Evolutionary conservation across 805 yeast genomes (phyloP), one percentile per base, ranked within the genome.

Genomic region (Candida arabinofermentans): DNA sequence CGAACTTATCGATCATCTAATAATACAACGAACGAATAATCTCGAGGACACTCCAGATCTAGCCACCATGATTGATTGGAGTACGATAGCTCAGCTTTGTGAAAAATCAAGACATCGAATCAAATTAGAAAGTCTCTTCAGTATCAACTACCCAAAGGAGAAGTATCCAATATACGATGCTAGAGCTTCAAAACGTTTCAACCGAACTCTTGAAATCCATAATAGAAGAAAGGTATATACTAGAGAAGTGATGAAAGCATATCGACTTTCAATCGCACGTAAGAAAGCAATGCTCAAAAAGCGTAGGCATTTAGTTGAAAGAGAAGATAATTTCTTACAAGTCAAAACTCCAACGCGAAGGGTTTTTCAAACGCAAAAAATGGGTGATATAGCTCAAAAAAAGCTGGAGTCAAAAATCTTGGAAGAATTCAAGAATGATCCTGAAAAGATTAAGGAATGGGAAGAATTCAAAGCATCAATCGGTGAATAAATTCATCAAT

Each of bases 1-100:
- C 32, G 21, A 24, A 5, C 16, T 56, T 6, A 37, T 59, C 3
- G 62, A 58, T 30, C 36, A 42, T 4, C 31, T 57, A 2, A 36
- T 50, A 2, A 37, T 37, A 5, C 36, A 37, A 22, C 30, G 51
- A 26, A 22, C 37, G 2, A 17, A 12, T n/a, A 16, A 24, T 8
- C 16, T 22, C 8, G 12, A 32, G 4, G 16, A 14, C 5, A 6
- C 17, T 9, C 30, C 30, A 5, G 18, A 24, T 17, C 13, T 37
- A 16, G 7, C 17, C 9, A 30, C 24, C 1, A 24, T 31, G 30
- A 23, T 32, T 18, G 27, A 31, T 19, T 37, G 40, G 40, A 31
- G 36, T 4, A 8, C 19, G 3, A 24, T 37, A 9, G 31, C 27
- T 9, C 12, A 17, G 8, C n/a, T 16, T 5, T 16, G 16, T 6